These are phyloP conservation scores for Didymosphaeria variabile DNA, from an alignment of 2,329 filamentous ascomycete species.

Conservation along the genomic window DNA sequence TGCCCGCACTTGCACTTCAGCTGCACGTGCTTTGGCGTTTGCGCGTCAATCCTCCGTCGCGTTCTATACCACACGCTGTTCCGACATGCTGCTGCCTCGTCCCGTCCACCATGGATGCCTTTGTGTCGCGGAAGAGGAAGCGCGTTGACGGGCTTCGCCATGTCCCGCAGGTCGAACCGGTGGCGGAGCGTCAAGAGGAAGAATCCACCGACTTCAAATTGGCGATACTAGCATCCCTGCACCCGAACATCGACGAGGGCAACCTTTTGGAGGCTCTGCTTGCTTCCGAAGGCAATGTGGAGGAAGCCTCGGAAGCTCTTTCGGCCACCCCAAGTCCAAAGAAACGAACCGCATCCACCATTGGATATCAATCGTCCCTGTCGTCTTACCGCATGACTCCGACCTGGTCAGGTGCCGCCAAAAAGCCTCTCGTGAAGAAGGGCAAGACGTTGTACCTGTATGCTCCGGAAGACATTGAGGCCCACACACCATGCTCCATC, in stretches of 20 bases:
- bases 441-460: slow-evolving; percentile 87
- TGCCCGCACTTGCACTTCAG: neutral
- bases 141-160: slow-evolving; percentile 26
- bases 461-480: slow-evolving; percentile 79
- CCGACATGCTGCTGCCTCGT: neutral
- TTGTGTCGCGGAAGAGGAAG: slow-evolving; percentile 49
- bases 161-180: neutral
- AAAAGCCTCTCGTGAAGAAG: slow-evolving; percentile 70
- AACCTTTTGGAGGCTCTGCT: slow-evolving; percentile 81
- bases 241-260: slow-evolving; percentile 70
- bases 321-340: slow-evolving; percentile 42
- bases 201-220: slow-evolving; percentile 92
- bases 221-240: slow-evolving; percentile 80
- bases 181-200: slow-evolving; percentile 45
- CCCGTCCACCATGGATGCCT: slow-evolving; percentile 45
- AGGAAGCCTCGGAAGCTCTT: slow-evolving; percentile 69
- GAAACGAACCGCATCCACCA: slow-evolving; percentile 40
- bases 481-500: slow-evolving; percentile 88
- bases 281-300: slow-evolving; percentile 78
- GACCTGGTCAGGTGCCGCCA: slow-evolving; percentile 14
- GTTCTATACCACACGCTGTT: neutral
- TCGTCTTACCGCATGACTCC: slow-evolving; percentile 34
- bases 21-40: slow-evolving; percentile 17
- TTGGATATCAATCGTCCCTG: slow-evolving; percentile 57
- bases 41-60: slow-evolving; percentile 6